Base-by-base conservation (phyloP, 306 rosid species). In the Rosa persica region DNA sequence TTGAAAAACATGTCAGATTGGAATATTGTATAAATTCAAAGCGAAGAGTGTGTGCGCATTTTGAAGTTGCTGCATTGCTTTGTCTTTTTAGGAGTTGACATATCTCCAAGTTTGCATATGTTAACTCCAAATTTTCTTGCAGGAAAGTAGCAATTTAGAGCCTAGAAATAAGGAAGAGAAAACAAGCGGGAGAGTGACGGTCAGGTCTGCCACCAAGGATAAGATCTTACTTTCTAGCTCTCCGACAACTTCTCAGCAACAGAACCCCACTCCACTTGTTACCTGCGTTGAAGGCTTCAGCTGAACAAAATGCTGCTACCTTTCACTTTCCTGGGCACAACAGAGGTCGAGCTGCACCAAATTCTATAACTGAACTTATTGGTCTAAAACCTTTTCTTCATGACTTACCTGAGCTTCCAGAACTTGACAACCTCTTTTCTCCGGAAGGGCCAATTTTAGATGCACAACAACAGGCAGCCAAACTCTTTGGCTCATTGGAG, bases 251-350 rank as follows among this genome's bases (percentile, higher is more conserved):
- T 54, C 82, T 55, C 46, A 27, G 83, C 85, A 76, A 27, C 61
- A 76, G 69, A 72, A 58, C 51, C 73, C 75, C 23, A 87, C 93
- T 85, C 98, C 94, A 49, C 78, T 94, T 10, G 87, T 92, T 48
- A 66, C 81, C 81, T 57, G 97, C 98, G 64, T 79, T 94, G 89
- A 86, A 90, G 83, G 84, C 84, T 69, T 87, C 96, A 0, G 93
- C 97, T 22, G 88, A 84, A 58, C 85, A 89, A 80, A 81, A 83
- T 30, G 84, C 80, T 13, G 94, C 91, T 47, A 81, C 86, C 78
- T 94, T 92, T 86, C 97, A 94, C 89, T 94, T 94, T 79, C 98
- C 97, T 40, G 97, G 98, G 34, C 98, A 92, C 82, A 94, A 90
- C 79, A 86, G 98, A 87, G 98, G 98, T 67, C 87, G 55, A n/a